Percentiles rank a stretch among this genome's conserved stretches.
Conservation (phyloP, 164 flowering plant species). For the Pachysandra terminalis region DNA sequence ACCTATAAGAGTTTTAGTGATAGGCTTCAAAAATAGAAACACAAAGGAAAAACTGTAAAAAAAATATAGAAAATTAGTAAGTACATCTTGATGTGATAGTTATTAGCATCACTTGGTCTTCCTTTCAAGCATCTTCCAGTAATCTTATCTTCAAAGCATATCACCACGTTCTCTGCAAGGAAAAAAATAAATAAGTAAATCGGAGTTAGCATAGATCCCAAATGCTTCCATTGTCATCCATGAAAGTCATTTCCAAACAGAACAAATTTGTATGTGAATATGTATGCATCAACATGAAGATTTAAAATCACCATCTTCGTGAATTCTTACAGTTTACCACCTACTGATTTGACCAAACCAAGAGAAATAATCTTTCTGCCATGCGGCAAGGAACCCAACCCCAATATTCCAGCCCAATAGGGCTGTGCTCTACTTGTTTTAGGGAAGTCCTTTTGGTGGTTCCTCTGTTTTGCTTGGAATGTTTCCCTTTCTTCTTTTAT, state of each 20-base stretch:
- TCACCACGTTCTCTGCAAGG: conserved; percentile 85
- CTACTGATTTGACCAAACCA: too few species aligned
- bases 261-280: neutral
- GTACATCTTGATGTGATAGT: conserved; percentile 63
- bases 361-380: too few species aligned
- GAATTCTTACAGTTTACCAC: too few species aligned
- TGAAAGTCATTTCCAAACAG: neutral
- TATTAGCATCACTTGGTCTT: conserved; percentile 47
- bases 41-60: neutral
- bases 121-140: conserved; percentile 76
- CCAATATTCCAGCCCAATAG: too few species aligned
- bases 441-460: too few species aligned
- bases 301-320: too few species aligned
- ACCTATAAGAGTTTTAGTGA: neutral
- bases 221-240: conserved; percentile 1
- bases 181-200: conserved; percentile 11
- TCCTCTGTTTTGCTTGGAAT: too few species aligned
- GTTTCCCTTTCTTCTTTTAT: too few species aligned
- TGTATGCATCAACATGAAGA: too few species aligned
- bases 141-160: conserved; percentile 79
- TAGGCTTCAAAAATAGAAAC: neutral
- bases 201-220: conserved; percentile 7
- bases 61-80: neutral
- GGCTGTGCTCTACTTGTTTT: too few species aligned
- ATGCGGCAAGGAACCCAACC: too few species aligned